A percentile compares a stretch with the other conserved stretches of the same genome.
phyloP scores from a whole-genome alignment of 768 basidiomycete genomes.

The Scleroderma bovista region DNA sequence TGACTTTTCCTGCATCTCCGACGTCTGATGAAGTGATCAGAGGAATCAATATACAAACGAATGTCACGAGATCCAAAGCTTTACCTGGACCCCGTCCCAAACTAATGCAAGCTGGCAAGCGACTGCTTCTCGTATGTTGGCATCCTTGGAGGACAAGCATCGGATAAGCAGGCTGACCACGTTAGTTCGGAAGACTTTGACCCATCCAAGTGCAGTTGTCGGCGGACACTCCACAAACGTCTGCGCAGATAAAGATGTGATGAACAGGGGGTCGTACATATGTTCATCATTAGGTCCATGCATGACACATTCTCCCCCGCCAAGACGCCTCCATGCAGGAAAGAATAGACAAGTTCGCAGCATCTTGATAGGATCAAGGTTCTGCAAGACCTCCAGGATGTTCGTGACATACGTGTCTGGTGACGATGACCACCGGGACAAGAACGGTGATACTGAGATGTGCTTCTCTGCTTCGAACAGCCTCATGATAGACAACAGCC shows the following conservation, averaged over 20 bases:
- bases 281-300: slow-evolving; percentile 29
- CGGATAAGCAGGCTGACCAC: slow-evolving; percentile 68
- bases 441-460: slow-evolving; percentile 55
- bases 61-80: slow-evolving; percentile 13
- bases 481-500: slow-evolving; percentile 68
- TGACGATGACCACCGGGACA: slow-evolving; percentile 60
- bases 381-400: slow-evolving; percentile 61
- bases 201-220: slow-evolving; percentile 72
- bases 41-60: not conserved
- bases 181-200: slow-evolving; percentile 81
- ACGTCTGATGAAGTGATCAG: slow-evolving; percentile 31
- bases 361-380: slow-evolving; percentile 61
- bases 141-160: slow-evolving; percentile 62
- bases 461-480: slow-evolving; percentile 72
- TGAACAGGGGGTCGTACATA: slow-evolving; percentile 78
- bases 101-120: slow-evolving; percentile 56
- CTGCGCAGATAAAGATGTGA: slow-evolving; percentile 60
- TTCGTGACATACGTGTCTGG: slow-evolving; percentile 37
- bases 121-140: slow-evolving; percentile 53
- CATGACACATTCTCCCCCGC: slow-evolving; percentile 27
- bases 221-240: slow-evolving; percentile 58
- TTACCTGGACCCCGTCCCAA: slow-evolving; percentile 60
- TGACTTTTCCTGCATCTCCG: slow-evolving; percentile 72
- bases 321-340: slow-evolving; percentile 57
- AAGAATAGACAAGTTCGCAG: slow-evolving; percentile 69